Evolutionary conservation across 305 asterid genomes (phyloP).

Genomic region (Ilex paraguariensis): DNA sequence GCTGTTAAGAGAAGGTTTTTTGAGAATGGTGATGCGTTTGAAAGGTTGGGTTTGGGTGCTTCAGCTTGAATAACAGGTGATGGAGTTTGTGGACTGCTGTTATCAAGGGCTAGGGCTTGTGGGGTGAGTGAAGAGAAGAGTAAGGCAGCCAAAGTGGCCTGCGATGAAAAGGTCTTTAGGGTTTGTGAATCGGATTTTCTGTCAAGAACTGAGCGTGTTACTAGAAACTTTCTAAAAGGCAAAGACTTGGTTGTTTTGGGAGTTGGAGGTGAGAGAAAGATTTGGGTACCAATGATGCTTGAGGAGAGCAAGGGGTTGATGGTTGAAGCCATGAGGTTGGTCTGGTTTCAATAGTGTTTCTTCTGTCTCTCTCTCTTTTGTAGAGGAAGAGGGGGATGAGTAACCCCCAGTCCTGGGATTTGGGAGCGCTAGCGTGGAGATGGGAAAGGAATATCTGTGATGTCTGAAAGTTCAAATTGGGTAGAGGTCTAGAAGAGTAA

Average conservation of each 20-base stretch:
- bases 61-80: conserved; percentile 58
- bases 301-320: background rate
- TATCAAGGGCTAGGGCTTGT: conserved; percentile 62
- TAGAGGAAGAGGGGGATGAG: too few relatives aligned
- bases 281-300: background rate
- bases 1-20: conserved; percentile 54
- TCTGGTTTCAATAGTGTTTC: too few relatives aligned
- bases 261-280: background rate
- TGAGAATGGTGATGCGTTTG: conserved; percentile 44
- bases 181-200: conserved; percentile 22
- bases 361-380: too few relatives aligned
- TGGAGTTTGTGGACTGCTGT: conserved; percentile 35
- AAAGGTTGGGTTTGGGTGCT: conserved; percentile 38
- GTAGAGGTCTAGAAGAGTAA: too few relatives aligned
- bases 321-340: background rate
- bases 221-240: conserved; percentile 30
- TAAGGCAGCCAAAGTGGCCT: conserved; percentile 70
- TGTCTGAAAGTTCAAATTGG: too few relatives aligned
- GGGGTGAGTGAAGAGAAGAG: conserved; percentile 66
- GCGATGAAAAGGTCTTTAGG: conserved; percentile 31
- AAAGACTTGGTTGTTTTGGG: conserved; percentile 11
- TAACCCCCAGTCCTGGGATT: too few relatives aligned
- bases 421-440: too few relatives aligned
- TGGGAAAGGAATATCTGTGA: too few relatives aligned
- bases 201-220: conserved; percentile 46